Base-by-base conservation (phyloP, 2,329 filamentous ascomycete genomes). In the Trichoderma pleuroti region DNA sequence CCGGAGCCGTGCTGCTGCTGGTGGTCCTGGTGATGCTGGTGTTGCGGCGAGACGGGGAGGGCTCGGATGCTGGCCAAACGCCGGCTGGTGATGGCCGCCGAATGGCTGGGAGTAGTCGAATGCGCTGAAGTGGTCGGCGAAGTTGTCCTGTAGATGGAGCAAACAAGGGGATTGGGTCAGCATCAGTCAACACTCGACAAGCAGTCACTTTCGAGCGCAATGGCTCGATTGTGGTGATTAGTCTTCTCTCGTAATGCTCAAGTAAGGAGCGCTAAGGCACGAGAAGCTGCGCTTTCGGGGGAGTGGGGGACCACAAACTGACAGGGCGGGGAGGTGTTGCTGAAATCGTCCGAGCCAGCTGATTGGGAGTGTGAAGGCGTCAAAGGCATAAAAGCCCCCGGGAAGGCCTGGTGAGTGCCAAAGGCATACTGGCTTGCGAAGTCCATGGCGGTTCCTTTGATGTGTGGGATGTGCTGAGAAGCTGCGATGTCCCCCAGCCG, bases 291-390 rank as follows among this genome's bases (percentile, higher is more conserved):
- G 68, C 59, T 61, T 66, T 66, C 54, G 52, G 76, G 71, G 72
- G 74, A 76, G 74, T 74, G 77, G 77, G 73, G 72, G 76, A 73
- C 52, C 61, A 69, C 59, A 71, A 71, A 85, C 85, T 80, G 81
- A 88, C 86, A 77, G 86, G 86, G 84, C 75, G 86, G 84, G 74
- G 86, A 88, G 67, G 85, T 85, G 71, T 81, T 84, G 76, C 80
- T 83, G 79, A 85, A 88, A 68, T 88, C 86, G 70, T 88, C 86
- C 46, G 86, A 87, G 32, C 81, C 80, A 57, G 84, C 84, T 69
- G 86, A 86, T 75, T 86, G 86, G 70, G 86, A 85, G 77, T 86
- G 84, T 70, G 86, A 86, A 34, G 86, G 86, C 72, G 86, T 87
- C 76, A 88, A 84, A 73, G 83, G 81, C 77, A 88, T 83, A 77